Percentiles rank a stretch among this genome's conserved stretches.
phyloP scores from a whole-genome alignment of 495 filamentous ascomycete genomes.

The Sordaria brevicollis region DNA sequence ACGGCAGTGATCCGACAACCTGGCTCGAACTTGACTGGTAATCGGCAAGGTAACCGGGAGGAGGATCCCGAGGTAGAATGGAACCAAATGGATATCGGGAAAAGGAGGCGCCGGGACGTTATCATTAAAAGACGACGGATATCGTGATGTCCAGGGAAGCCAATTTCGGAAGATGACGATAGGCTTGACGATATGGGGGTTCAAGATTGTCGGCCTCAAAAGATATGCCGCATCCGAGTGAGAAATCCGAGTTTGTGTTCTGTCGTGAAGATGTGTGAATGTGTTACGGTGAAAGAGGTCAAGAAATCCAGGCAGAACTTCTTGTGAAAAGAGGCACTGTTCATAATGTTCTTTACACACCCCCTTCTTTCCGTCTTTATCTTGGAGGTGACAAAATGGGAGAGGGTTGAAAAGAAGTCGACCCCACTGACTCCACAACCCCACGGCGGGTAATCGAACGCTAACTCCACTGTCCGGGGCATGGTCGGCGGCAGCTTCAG shows the following conservation, averaged over 20 bases:
- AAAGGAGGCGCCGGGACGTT: background rate
- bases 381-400: background rate
- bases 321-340: too few relatives aligned
- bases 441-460: background rate
- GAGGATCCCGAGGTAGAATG: background rate
- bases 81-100: background rate
- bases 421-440: background rate
- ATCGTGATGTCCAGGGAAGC: background rate
- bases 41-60: background rate
- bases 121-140: background rate
- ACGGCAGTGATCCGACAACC: background rate
- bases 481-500: background rate
- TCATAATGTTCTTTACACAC: background rate
- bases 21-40: background rate
- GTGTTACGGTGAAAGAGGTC: too few relatives aligned
- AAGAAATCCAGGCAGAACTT: too few relatives aligned
- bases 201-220: too few relatives aligned
- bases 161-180: background rate
- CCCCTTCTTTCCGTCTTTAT: too few relatives aligned
- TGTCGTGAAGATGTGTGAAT: too few relatives aligned
- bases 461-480: background rate
- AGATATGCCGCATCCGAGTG: too few relatives aligned
- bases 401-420: background rate
- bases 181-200: background rate
- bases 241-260: background rate